Percentiles rank a stretch among this genome's conserved stretches.
Conservation (phyloP, 2,329 filamentous ascomycete species). For the Zymoseptoria tritici region DNA sequence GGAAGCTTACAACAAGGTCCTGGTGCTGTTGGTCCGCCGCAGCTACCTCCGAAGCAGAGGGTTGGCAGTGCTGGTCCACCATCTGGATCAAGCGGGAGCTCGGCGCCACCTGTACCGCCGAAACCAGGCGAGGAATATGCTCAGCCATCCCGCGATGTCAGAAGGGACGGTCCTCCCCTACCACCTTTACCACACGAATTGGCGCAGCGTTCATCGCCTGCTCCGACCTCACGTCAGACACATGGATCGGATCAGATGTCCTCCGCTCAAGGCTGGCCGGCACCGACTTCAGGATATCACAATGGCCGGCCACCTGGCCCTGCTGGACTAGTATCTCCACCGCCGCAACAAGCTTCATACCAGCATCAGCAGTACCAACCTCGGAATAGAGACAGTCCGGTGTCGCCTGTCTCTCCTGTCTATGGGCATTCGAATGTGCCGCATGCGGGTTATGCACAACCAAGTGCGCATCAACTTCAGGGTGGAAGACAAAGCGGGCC, state of each 20-base stretch:
- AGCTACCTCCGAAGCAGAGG: constrained; percentile 31
- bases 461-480: neutral
- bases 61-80: constrained; percentile 6
- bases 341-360: constrained; percentile 33
- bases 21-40: constrained; percentile 27
- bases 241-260: neutral
- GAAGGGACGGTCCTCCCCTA: constrained; percentile 28
- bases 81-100: constrained; percentile 11
- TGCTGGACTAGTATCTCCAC: constrained; percentile 26
- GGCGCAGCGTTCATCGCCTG: constrained; percentile 5
- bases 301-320: constrained; percentile 18
- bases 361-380: constrained; percentile 15
- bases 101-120: constrained; percentile 46
- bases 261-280: constrained; percentile 1
- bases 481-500: constrained; percentile 1
- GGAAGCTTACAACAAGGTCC: constrained; percentile 58
- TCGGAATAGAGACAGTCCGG: constrained; percentile 22
- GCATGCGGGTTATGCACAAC: constrained; percentile 11
- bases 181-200: constrained; percentile 28
- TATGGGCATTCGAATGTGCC: constrained; percentile 18
- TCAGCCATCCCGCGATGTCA: constrained; percentile 10
- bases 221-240: constrained; percentile 2
- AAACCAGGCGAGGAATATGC: constrained; percentile 39
- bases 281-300: constrained; percentile 27
- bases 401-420: constrained; percentile 27